Percentiles rank a stretch among this genome's conserved stretches.
phyloP scores from a whole-genome alignment of 805 yeast species.

The Sugiyamaella marilandica region DNA sequence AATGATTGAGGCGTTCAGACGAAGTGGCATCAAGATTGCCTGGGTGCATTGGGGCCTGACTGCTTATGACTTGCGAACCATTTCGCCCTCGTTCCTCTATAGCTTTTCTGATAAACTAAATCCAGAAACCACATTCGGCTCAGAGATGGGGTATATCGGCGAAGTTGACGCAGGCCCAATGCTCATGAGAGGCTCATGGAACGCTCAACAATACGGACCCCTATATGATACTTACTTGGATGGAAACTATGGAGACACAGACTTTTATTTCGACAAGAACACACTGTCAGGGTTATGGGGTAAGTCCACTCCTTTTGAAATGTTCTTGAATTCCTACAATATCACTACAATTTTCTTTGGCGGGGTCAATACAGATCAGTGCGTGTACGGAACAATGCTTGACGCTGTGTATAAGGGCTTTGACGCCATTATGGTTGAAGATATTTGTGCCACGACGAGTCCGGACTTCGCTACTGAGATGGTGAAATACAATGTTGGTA shows the following conservation, averaged over 20 bases:
- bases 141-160: conserved; percentile 3
- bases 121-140: not conserved
- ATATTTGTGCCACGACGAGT: conserved; percentile 5
- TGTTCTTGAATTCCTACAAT: not conserved
- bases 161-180: conserved; percentile 1
- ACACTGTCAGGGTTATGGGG: conserved; percentile 5
- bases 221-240: not conserved
- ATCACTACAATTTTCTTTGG: conserved; percentile 2
- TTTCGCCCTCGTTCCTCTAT: conserved; percentile 3
- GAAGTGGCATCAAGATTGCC: not conserved
- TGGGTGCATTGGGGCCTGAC: conserved; percentile 6
- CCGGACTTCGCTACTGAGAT: conserved; percentile 4
- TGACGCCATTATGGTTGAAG: conserved; percentile 4
- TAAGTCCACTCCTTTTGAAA: not conserved
- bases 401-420: conserved; percentile 5
- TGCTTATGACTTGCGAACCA: not conserved
- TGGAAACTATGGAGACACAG: not conserved
- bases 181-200: conserved; percentile 6
- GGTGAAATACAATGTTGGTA: conserved; percentile 4
- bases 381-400: conserved; percentile 2
- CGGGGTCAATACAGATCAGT: conserved; percentile 3
- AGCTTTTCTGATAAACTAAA: not conserved
- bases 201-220: conserved; percentile 6
- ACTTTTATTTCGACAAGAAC: conserved; percentile 2
- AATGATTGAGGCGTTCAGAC: not conserved